Conservation (phyloP, 1,139 yeast genomes). For the Geotrichum australiense region DNA sequence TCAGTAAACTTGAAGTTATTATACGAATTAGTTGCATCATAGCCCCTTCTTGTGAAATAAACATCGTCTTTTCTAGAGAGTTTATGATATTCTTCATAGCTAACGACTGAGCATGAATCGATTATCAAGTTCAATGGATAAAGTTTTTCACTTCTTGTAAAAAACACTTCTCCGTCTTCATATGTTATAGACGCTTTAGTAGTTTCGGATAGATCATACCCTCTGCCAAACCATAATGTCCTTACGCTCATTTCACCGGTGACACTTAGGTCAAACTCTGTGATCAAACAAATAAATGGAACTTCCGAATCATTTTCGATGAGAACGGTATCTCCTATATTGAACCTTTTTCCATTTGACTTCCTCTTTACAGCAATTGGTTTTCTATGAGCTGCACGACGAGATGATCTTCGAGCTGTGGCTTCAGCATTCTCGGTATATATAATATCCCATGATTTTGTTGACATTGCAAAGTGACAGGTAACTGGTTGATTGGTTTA, state of each 20-base stretch:
- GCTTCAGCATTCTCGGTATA: too few relatives aligned
- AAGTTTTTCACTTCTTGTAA: constrained; percentile 21
- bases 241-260: constrained; percentile 21
- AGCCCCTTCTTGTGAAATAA: constrained; percentile 15
- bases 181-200: constrained; percentile 4
- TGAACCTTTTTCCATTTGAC: constrained; percentile 19
- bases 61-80: not conserved
- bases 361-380: constrained; percentile 20
- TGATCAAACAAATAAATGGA: constrained; percentile 22
- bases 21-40: constrained; percentile 1
- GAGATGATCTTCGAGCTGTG: not conserved
- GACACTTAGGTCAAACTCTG: constrained; percentile 19
- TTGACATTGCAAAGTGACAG: too few relatives aligned
- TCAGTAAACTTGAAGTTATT: too few relatives aligned
- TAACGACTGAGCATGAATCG: constrained; percentile 16
- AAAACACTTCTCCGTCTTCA: constrained; percentile 21
- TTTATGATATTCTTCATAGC: constrained; percentile 1
- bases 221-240: constrained; percentile 23
- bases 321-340: constrained; percentile 23
- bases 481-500: too few relatives aligned
- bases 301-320: constrained; percentile 20
- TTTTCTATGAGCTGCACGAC: constrained; percentile 1
- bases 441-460: too few relatives aligned
- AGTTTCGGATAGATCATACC: constrained; percentile 10
- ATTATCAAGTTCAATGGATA: constrained; percentile 21